Evolutionary conservation across 1,284 basidiomycete species (phyloP), one percentile per base, ranked within the genome.

Genomic region (Malassezia furfur): DNA sequence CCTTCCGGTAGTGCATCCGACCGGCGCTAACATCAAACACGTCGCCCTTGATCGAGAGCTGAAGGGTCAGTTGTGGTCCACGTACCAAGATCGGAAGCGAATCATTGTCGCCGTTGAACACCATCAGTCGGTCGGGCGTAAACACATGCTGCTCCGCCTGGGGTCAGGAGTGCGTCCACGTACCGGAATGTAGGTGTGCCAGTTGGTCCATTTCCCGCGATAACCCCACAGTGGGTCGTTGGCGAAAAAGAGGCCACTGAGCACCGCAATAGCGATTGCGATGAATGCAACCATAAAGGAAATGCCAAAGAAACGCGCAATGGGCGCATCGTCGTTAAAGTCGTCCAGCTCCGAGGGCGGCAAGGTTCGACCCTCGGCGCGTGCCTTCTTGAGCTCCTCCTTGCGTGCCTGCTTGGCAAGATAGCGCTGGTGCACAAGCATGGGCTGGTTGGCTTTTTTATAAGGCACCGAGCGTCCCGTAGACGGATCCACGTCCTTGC

Each of bases 21-120:
- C 83, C 83, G 40, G 78, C 77, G 34, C 84, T 83, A 39, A 98
- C 93, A 71, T 98, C 91, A 78, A 85, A 96, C 2, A 98, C 90
- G 52, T 87, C 84, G 17, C 89, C 88, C 70, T 90, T 86, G 69
- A 96, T 86, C 21, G 64, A 56, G 22, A 69, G 53, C 54, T 54
- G 31, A 21, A 19, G 3, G 10, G 43, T 45, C 43, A 45, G 43
- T 34, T 21, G 14, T 17, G 19, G 15, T 1, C 1, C 10, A 54
- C 52, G 21, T 37, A 54, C 52, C 25, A 50, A 21, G n/a, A 50
- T 41, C 12, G 52, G 48, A 15, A 25, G 45, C 5, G 37, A 15
- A 4, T 45, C 46, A 22, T 41, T 36, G 8, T 31, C 28, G 5
- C 93, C 93, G 74, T 93, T 86, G 75, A 82, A 91, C 59, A 80